A percentile compares a stretch with the other conserved stretches of the same genome.
Conservation (phyloP, 208 protist genomes). For the Chromosphaera perkinsii region DNA sequence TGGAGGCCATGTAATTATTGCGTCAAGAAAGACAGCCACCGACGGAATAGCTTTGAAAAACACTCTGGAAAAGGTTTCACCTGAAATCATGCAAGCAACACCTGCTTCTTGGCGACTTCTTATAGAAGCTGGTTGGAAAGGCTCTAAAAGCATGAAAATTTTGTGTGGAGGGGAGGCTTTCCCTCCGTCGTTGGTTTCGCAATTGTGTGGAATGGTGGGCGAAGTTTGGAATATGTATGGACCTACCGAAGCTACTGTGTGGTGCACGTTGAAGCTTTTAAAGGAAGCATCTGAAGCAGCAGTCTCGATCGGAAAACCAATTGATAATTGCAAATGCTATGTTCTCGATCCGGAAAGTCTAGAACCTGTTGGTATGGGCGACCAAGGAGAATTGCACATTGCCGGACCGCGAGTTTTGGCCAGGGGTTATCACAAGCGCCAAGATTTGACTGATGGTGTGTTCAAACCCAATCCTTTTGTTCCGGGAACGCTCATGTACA, state of each 20-base stretch:
- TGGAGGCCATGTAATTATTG: background rate
- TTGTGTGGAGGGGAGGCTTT: slow-evolving; percentile 27
- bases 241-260: slow-evolving; percentile 27
- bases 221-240: slow-evolving; percentile 37
- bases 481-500: background rate
- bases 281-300: background rate
- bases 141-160: slow-evolving; percentile 4
- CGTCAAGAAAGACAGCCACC: background rate
- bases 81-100: slow-evolving; percentile 20
- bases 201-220: background rate
- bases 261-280: slow-evolving; percentile 23
- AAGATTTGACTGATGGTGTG: background rate
- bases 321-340: slow-evolving; percentile 20
- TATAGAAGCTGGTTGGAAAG: slow-evolving; percentile 17
- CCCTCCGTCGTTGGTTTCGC: slow-evolving; percentile 6
- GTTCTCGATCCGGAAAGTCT: slow-evolving; percentile 13
- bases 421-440: slow-evolving; percentile 1
- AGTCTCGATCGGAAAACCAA: slow-evolving; percentile 17
- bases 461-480: background rate
- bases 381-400: background rate
- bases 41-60: slow-evolving; percentile 5
- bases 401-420: background rate
- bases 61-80: background rate
- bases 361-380: background rate
- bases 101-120: slow-evolving; percentile 16